Percentiles rank a stretch among this genome's conserved stretches.
Evolutionary conservation across 1,284 basidiomycete genomes (phyloP).

Genomic region (Afroboletus lepidellus): DNA sequence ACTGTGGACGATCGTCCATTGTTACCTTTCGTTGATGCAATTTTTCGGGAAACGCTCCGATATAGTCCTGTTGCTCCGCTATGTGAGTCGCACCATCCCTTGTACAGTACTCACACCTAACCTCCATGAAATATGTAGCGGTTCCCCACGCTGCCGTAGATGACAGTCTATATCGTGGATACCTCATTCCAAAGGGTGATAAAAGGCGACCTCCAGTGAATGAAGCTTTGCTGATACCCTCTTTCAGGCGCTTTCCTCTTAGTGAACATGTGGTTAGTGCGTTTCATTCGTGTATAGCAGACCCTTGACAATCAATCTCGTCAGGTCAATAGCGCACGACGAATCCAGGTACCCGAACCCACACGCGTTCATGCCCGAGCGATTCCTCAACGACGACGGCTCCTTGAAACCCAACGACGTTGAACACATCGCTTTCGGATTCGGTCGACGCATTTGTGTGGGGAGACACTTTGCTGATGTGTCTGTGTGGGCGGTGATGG

Average conservation of each 20-base stretch:
- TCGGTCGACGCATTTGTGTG: too few relatives aligned
- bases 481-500: too few relatives aligned
- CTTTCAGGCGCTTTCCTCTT: conserved; percentile 2
- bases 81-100: conserved; percentile 1
- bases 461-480: too few relatives aligned
- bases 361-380: too few relatives aligned
- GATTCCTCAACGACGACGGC: too few relatives aligned
- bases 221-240: background rate
- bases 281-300: too few relatives aligned
- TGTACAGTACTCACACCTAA: background rate
- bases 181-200: conserved; percentile 10
- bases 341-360: too few relatives aligned
- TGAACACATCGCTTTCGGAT: too few relatives aligned
- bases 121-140: background rate
- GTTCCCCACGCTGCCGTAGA: conserved; percentile 12
- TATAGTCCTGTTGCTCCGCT: conserved; percentile 1
- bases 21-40: background rate
- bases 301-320: too few relatives aligned
- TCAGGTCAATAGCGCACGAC: too few relatives aligned
- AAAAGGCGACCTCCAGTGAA: background rate
- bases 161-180: background rate
- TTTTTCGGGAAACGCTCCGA: background rate
- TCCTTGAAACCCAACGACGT: too few relatives aligned
- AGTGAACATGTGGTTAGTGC: conserved; percentile 2
- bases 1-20: background rate